A percentile compares a stretch with the other conserved stretches of the same genome.
These are phyloP conservation scores for Lizonia empirigonia DNA, from an alignment of 2,329 filamentous ascomycete genomes.

Conservation along the genomic window DNA sequence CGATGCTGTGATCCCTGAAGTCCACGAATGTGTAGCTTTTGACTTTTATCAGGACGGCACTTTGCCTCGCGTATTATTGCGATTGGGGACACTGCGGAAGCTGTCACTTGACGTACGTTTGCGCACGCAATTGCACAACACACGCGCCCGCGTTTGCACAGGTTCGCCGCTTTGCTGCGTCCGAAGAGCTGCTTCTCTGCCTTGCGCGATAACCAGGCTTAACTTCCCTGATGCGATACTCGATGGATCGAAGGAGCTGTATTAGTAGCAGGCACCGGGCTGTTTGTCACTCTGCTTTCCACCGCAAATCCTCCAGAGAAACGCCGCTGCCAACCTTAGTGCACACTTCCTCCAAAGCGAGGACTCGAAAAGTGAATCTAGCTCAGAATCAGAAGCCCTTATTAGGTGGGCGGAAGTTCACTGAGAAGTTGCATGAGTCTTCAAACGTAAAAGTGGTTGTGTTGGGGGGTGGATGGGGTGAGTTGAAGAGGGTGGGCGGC, in stretches of 20 bases:
- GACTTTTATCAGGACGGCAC: slow-evolving; percentile 40
- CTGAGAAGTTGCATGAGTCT: slow-evolving; percentile 44
- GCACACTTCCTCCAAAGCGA: slow-evolving; percentile 41
- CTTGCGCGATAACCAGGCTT: slow-evolving; percentile 30
- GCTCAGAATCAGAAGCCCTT: slow-evolving; percentile 47
- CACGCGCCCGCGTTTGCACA: slow-evolving; percentile 26
- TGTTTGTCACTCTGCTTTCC: slow-evolving; percentile 41
- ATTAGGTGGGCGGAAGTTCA: slow-evolving; percentile 47
- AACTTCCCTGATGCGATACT: slow-evolving; percentile 29
- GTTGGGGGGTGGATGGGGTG: slow-evolving; percentile 26
- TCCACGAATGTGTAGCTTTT: slow-evolving; percentile 38
- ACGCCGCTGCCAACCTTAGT: slow-evolving; percentile 40
- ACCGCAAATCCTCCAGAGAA: slow-evolving; percentile 34
- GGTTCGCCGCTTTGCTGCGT: slow-evolving; percentile 23
- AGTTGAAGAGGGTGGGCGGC: slow-evolving; percentile 34
- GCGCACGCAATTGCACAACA: slow-evolving; percentile 43
- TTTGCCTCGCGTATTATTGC: slow-evolving; percentile 42
- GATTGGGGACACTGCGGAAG: slow-evolving; percentile 38
- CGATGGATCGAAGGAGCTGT: slow-evolving; percentile 34
- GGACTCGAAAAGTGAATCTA: slow-evolving; percentile 41
- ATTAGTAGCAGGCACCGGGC: slow-evolving; percentile 43
- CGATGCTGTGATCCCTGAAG: slow-evolving; percentile 35
- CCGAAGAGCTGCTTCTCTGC: slow-evolving; percentile 27
- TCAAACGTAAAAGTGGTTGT: slow-evolving; percentile 37
- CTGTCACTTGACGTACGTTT: slow-evolving; percentile 44